These are phyloP conservation scores for Henckelia pumila DNA, from an alignment of 257 asterid genomes.

Conservation along the genomic window DNA sequence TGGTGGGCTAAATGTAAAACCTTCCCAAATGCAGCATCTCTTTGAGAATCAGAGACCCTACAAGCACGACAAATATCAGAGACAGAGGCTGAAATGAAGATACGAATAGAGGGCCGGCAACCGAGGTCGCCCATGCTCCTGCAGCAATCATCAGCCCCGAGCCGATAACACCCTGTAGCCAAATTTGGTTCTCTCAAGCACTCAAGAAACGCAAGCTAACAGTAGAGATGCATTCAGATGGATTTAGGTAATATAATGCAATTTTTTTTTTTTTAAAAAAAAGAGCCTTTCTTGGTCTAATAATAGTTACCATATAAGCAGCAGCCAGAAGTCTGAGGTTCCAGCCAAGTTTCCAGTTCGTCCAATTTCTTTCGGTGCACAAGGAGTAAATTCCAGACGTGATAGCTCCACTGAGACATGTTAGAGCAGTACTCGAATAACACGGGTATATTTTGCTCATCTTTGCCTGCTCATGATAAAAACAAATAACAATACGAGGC, in stretches of 20 bases:
- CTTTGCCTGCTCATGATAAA: constrained; percentile 25
- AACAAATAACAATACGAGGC: too few relatives aligned
- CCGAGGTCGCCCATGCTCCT: constrained; percentile 31
- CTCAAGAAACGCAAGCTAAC: background rate
- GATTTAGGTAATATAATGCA: too few relatives aligned
- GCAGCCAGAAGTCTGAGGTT: constrained; percentile 33
- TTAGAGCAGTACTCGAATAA: constrained; percentile 34
- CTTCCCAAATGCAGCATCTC: constrained; percentile 40
- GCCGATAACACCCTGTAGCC: constrained; percentile 36
- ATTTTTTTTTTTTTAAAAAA: too few relatives aligned
- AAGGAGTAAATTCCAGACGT: constrained; percentile 27
- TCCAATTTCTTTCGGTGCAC: constrained; percentile 20
- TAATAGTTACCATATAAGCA: constrained; percentile 25
- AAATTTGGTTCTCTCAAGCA: background rate
- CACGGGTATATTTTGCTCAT: constrained; percentile 31
- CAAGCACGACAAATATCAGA: constrained; percentile 33
- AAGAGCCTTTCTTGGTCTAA: too few relatives aligned
- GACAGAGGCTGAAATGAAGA: constrained; percentile 33
- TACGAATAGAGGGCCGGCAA: constrained; percentile 39
- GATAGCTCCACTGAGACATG: constrained; percentile 31
- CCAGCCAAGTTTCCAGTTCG: constrained; percentile 45
- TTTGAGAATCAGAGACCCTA: constrained; percentile 23
- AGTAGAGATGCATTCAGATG: too few relatives aligned
- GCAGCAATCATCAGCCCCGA: constrained; percentile 25
- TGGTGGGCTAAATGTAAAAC: constrained; percentile 19